phyloP scores from a whole-genome alignment of 106 monocot species.

The Iris macrosiphon region DNA sequence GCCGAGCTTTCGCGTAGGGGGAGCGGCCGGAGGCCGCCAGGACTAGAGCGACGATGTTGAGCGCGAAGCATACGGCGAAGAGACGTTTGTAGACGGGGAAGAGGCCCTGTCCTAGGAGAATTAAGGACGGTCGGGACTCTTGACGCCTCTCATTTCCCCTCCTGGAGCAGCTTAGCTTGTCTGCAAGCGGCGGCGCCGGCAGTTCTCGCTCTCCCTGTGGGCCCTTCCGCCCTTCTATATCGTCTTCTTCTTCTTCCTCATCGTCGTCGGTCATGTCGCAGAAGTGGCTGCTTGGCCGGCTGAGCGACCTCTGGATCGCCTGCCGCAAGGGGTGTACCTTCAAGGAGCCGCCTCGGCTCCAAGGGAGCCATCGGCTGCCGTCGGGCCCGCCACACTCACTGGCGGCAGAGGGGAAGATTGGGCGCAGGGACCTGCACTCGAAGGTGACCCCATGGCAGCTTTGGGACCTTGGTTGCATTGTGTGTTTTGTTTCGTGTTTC shows the following conservation, averaged over 20 bases:
- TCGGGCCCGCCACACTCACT: background rate
- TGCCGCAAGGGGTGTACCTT: constrained; percentile 9
- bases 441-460: constrained; percentile 40
- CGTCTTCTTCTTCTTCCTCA: background rate
- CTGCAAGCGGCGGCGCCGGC: background rate
- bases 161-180: too few relatives aligned
- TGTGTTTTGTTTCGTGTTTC: too few relatives aligned
- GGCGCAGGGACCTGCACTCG: constrained; percentile 15
- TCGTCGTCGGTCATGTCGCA: constrained; percentile 25
- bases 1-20: constrained; percentile 25
- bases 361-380: constrained; percentile 28
- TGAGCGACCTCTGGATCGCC: background rate
- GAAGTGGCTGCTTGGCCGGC: constrained; percentile 38
- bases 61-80: constrained; percentile 21
- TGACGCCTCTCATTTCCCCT: background rate
- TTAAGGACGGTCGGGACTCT: constrained; percentile 29
- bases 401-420: background rate
- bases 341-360: constrained; percentile 6
- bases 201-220: background rate
- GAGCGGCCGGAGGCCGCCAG: constrained; percentile 37
- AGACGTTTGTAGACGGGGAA: constrained; percentile 72
- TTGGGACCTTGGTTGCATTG: constrained; percentile 13
- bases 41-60: constrained; percentile 24
- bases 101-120: constrained; percentile 51
- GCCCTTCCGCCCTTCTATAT: background rate